These are phyloP conservation scores for Kokia cookei DNA, from an alignment of 441 rosid species.

Conservation along the genomic window DNA sequence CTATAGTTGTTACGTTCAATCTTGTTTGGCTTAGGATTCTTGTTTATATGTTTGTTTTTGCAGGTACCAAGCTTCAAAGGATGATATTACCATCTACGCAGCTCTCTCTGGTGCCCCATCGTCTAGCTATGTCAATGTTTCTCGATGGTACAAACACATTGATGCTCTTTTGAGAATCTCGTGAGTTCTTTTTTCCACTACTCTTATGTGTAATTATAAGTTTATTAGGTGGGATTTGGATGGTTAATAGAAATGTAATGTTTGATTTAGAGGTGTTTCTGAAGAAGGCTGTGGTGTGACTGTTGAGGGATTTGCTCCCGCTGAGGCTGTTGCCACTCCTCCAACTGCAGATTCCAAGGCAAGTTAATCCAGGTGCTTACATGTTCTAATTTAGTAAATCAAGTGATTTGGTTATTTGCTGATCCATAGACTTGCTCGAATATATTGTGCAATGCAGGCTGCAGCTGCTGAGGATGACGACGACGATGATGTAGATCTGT, in stretches of 20 bases:
- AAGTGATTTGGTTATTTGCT: not conserved
- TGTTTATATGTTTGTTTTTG: not conserved
- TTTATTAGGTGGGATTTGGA: not conserved
- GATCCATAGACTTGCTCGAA: not conserved
- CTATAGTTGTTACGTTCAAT: not conserved
- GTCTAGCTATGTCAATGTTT: constrained; percentile 51
- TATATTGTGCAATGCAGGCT: constrained; percentile 19
- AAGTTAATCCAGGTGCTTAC: not conserved
- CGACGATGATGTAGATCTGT: constrained; percentile 60
- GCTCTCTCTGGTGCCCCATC: constrained; percentile 65
- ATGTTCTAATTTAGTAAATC: not conserved
- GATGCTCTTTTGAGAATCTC: constrained; percentile 85
- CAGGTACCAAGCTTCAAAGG: constrained; percentile 95
- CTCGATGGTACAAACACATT: constrained; percentile 82
- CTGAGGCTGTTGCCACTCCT: constrained; percentile 49
- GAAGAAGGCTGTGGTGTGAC: constrained; percentile 53
- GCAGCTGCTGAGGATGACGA: constrained; percentile 43
- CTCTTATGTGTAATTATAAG: not conserved
- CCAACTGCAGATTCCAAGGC: constrained; percentile 48
- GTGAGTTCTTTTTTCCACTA: constrained; percentile 35
- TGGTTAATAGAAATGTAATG: not conserved
- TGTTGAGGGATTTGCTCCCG: constrained; percentile 38
- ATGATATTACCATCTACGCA: constrained; percentile 58
- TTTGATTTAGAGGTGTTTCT: constrained; percentile 44
- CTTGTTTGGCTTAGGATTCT: constrained; percentile 36